Evolutionary conservation across 1,284 basidiomycete species (phyloP).

Genomic region (Irpex sp.): DNA sequence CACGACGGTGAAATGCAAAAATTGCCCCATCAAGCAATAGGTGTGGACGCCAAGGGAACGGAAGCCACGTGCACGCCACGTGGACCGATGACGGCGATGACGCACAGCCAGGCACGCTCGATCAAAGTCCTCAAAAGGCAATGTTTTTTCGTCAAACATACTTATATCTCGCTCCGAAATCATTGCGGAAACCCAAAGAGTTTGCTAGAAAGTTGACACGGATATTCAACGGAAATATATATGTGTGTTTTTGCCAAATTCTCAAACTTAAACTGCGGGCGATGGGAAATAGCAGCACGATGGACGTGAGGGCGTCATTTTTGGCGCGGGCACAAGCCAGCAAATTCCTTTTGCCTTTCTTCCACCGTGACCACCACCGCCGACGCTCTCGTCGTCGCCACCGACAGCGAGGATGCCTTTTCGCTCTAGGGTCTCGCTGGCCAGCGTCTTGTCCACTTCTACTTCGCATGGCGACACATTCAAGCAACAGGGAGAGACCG

Average conservation of each 20-base stretch:
- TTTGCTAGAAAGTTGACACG: too few relatives aligned
- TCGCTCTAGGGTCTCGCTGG: constrained; percentile 8
- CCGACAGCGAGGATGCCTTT: constrained; percentile 7
- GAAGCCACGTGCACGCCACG: not conserved
- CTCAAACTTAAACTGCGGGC: too few relatives aligned
- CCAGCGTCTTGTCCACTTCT: constrained; percentile 9
- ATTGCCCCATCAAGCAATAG: not conserved
- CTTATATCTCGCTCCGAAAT: too few relatives aligned
- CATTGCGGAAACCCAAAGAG: too few relatives aligned
- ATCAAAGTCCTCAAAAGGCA: not conserved
- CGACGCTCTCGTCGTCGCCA: not conserved
- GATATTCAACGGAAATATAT: too few relatives aligned
- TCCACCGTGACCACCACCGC: not conserved
- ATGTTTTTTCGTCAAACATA: too few relatives aligned
- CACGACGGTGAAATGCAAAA: not conserved
- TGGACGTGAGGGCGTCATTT: too few relatives aligned
- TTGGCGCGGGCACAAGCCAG: too few relatives aligned
- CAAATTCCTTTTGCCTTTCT: not conserved
- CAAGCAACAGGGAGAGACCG: not conserved
- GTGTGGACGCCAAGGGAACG: too few relatives aligned
- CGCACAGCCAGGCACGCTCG: not conserved
- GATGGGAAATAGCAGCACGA: too few relatives aligned
- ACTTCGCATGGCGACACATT: not conserved
- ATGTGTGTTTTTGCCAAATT: too few relatives aligned
- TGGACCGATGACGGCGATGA: not conserved